These are phyloP conservation scores for Salix udensis DNA, from an alignment of 345 rosid genomes.

Conservation along the genomic window DNA sequence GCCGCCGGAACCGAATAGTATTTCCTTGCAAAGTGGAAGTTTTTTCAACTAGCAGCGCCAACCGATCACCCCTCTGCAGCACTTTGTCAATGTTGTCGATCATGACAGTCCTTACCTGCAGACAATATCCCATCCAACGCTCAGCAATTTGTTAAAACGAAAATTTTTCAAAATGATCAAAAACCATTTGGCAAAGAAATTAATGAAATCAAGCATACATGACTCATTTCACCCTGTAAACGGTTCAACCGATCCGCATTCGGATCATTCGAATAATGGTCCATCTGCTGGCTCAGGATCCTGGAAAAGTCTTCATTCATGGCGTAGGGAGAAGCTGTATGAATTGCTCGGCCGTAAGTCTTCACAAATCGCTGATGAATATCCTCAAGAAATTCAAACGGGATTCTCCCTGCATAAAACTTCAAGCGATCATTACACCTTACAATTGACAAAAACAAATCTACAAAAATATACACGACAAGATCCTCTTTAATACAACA, in stretches of 20 bases:
- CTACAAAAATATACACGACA: no score
- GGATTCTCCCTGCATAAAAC: constrained; percentile 40
- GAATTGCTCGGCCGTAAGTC: constrained; percentile 36
- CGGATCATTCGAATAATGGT: constrained; percentile 38
- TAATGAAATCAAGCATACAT: constrained; percentile 13
- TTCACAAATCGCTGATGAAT: constrained; percentile 39
- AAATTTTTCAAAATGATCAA: not conserved
- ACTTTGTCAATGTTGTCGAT: constrained; percentile 49
- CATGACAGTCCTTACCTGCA: constrained; percentile 45
- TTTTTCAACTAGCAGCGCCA: constrained; percentile 45
- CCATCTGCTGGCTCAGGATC: constrained; percentile 46
- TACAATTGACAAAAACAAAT: no score
- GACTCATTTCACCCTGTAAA: constrained; percentile 51
- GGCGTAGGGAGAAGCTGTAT: constrained; percentile 43
- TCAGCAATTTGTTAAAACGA: not conserved
- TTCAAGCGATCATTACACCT: no score
- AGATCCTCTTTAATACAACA: no score
- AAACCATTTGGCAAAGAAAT: no score
- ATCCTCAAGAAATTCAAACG: constrained; percentile 47
- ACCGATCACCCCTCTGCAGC: constrained; percentile 46
- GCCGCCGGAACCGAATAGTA: constrained; percentile 37
- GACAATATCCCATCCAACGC: no score
- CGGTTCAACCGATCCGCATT: constrained; percentile 42
- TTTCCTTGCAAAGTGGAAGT: constrained; percentile 39
- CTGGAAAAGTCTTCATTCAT: constrained; percentile 59